A percentile compares a stretch with the other conserved stretches of the same genome.
phyloP scores from a whole-genome alignment of 441 rosid genomes.

The Raphanus hybrid region DNA sequence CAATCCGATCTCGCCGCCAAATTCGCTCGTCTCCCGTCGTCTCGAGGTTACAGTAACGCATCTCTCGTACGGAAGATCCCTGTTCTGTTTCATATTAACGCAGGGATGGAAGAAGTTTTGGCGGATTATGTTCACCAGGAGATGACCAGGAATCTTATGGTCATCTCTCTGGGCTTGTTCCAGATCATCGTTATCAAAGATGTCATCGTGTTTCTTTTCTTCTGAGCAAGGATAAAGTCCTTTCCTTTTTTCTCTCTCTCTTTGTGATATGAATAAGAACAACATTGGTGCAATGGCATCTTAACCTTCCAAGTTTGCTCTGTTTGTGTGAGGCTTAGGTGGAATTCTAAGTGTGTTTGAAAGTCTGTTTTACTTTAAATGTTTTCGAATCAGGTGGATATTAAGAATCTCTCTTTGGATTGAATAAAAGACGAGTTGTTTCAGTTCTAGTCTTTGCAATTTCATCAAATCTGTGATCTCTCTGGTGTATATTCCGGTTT shows the following conservation, averaged over 20 bases:
- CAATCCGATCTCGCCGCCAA: conserved; percentile 13
- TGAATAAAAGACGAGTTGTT: conserved; percentile 16
- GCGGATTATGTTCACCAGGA: conserved; percentile 46
- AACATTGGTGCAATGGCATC: conserved; percentile 23
- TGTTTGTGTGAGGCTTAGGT: conserved; percentile 3
- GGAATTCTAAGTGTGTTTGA: conserved; percentile 6
- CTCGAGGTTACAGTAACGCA: conserved; percentile 38
- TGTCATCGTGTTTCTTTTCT: conserved; percentile 39
- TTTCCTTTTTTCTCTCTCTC: background rate
- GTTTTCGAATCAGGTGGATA: background rate
- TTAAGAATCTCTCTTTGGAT: conserved; percentile 13
- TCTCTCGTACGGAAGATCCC: conserved; percentile 30
- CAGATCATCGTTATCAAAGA: conserved; percentile 42
- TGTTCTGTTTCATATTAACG: conserved; percentile 27
- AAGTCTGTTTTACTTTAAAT: background rate
- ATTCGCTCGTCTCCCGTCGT: conserved; percentile 15
- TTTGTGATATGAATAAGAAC: conserved; percentile 36
- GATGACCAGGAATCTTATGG: conserved; percentile 36
- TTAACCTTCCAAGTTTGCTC: conserved; percentile 19
- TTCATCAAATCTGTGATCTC: background rate
- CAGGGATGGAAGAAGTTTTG: conserved; percentile 43
- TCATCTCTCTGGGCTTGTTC: conserved; percentile 38
- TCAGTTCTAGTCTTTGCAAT: background rate
- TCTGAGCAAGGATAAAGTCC: conserved; percentile 15
- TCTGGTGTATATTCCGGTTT: too few relatives aligned